Evolutionary conservation across 257 asterid species (phyloP).

Genomic region (Solanum chiquidenum): DNA sequence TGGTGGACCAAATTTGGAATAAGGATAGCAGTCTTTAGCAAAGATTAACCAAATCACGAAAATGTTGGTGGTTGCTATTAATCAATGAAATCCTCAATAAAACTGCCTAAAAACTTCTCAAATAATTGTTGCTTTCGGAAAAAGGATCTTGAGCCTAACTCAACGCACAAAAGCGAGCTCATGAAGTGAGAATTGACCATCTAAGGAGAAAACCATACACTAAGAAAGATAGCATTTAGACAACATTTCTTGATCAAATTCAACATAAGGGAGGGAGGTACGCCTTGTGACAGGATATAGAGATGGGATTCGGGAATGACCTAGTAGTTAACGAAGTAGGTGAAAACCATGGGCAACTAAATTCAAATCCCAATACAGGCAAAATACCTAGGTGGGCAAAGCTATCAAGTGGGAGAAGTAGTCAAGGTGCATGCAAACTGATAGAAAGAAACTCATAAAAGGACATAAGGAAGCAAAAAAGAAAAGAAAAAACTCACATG

Average conservation of each 20-base stretch:
- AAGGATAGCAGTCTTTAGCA: not conserved
- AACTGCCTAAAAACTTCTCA: not conserved
- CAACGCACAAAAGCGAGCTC: not conserved
- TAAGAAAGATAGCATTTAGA: not conserved
- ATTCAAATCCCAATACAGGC: not conserved
- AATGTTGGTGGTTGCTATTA: not conserved
- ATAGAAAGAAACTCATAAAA: not conserved
- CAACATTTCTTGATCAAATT: not conserved
- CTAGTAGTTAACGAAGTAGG: not conserved
- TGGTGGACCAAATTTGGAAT: not conserved
- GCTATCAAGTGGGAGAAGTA: not conserved
- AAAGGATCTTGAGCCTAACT: not conserved
- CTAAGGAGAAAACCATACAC: not conserved
- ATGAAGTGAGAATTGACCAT: not conserved
- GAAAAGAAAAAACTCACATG: constrained; percentile 41
- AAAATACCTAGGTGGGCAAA: not conserved
- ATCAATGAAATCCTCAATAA: not conserved
- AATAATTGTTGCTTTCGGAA: not conserved
- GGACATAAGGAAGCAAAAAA: not conserved
- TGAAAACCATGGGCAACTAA: not conserved
- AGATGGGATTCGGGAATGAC: not conserved
- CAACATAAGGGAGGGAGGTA: not conserved
- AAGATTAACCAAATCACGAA: not conserved
- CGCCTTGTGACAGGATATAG: not conserved
- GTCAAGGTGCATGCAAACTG: not conserved